Base-by-base conservation (phyloP, 2,329 filamentous ascomycete genomes). In the Arthrobotrys iridis region DNA sequence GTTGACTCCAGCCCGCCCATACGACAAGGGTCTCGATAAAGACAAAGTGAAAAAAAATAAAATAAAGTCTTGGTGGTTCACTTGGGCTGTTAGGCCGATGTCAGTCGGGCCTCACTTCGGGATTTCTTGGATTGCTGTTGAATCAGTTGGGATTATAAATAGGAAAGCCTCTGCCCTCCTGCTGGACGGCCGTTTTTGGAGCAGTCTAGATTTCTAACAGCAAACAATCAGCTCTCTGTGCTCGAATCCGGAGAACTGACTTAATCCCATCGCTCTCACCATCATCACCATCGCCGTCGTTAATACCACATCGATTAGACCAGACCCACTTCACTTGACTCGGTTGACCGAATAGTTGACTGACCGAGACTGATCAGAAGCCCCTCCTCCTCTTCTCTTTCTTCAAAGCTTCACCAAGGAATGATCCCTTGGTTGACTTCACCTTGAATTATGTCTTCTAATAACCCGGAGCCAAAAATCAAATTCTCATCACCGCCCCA, bases 401-500 rank as follows among this genome's bases (percentile, higher is more conserved):
- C n/a, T 45, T 37, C 33, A 4, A 50, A 41, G 33, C 52, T 43
- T 18, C n/a, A 13, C 35, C 58, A 24, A 62, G 55, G 65, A 74
- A 75, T 75, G 57, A 50, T 68, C 6, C 30, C 71, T 60, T 58
- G 63, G 62, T 50, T 58, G 46, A 46, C 63, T 20, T 30, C 30
- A 18, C 30, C 48, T 35, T 75, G 48, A 63, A 64, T 55, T 26
- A 75, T 75, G 71, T 75, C 70, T 33, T 15, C 71, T 10, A 63
- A 63, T 26, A 46, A 18, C 46, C 35, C 63, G 13, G 71, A 75
- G 52, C 46, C 57, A 40, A 67, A 67, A 28, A 68, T 68, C 24
- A 63, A 46, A 57, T 68, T 68, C 37, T 50, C 37, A 41, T 50
- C 46, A 6, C 70, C 70, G 22, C 71, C 84, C 37, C 85, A 86